Evolutionary conservation across 208 protist genomes (phyloP), one percentile per base, ranked within the genome.

Genomic region (Crithidia fasciculata): DNA sequence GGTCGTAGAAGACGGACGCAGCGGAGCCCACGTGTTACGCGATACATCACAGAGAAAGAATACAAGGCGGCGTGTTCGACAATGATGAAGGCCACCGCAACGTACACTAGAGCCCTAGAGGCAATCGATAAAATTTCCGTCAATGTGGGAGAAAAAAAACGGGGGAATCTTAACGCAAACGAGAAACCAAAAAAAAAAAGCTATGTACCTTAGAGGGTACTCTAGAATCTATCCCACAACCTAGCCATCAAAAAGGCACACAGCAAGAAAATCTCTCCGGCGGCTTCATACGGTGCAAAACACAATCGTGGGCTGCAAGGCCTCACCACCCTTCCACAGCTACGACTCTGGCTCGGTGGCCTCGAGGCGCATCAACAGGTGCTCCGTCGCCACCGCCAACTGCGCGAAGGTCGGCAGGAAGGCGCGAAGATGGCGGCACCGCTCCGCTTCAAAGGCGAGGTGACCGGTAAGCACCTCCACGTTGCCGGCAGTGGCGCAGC

Each of bases 401-500:
- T 92, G 88, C 6, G 81, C 82, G 78, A 93, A 95, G n/a, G 85
- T 89, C 0, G 91, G 91, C 6, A 93, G n/a, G 75, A 95, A 95
- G 8, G 85, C 85, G 13, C 78, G 76, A 8, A 94, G 78, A 36
- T 82, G 84, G 12, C 67, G 56, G 3, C 70, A 74, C 39, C 91
- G 91, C 72, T 92, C 85, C 47, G 69, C 41, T 72, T 95, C 91
- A 66, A 93, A 92, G 18, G 72, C 74, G 16, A 95, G 76, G 28
- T 88, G n/a, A 28, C 37, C 49, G n/a, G 82, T 76, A 37, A 91
- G 57, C 10, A 74, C 68, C 37, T 78, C 84, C 3, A 65, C 73
- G 57, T 92, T 83, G 9, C 84, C 88, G 5, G 86, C 87, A 16
- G 86, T 93, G n/a, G 84, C 85, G 15, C 63, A 69, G n/a, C 66